phyloP scores from a whole-genome alignment of 805 yeast species.

The Kluyveromyces lactis region DNA sequence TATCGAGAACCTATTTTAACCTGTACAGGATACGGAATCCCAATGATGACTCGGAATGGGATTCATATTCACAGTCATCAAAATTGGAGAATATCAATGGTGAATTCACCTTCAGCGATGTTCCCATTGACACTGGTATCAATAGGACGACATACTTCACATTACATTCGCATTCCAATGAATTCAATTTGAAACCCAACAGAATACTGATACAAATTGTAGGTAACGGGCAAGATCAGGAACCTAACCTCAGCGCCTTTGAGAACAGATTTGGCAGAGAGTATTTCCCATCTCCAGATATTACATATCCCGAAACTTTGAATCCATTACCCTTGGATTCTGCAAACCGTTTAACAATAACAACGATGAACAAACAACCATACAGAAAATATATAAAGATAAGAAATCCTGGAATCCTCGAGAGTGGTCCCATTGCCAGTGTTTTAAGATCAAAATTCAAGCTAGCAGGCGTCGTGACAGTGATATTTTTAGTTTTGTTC shows the following conservation, averaged over 20 bases:
- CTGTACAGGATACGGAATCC: conserved; percentile 16
- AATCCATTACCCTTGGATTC: conserved; percentile 16
- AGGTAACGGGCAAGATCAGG: conserved; percentile 11
- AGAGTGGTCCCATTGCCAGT: conserved; percentile 32
- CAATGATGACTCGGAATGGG: not conserved
- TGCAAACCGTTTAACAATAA: conserved; percentile 14
- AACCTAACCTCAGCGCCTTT: conserved; percentile 15
- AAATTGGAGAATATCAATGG: conserved; percentile 16
- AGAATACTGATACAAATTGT: conserved; percentile 23
- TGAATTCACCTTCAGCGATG: conserved; percentile 18
- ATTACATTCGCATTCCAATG: conserved; percentile 21
- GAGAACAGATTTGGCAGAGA: conserved; percentile 28
- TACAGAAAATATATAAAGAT: conserved; percentile 26
- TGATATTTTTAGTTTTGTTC: conserved; percentile 19
- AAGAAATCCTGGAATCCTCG: conserved; percentile 28
- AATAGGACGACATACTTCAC: conserved; percentile 24
- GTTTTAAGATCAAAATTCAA: conserved; percentile 33
- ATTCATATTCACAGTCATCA: conserved; percentile 11
- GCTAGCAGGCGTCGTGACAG: conserved; percentile 25
- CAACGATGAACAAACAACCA: conserved; percentile 24
- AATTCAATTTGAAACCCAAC: conserved; percentile 28
- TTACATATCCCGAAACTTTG: conserved; percentile 23
- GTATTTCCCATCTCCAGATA: conserved; percentile 27
- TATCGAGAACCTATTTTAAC: conserved; percentile 19
- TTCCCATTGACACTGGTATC: conserved; percentile 21